Evolutionary conservation across 2,329 filamentous ascomycete species (phyloP).

Genomic region (Talaromyces albobiverticillius): DNA sequence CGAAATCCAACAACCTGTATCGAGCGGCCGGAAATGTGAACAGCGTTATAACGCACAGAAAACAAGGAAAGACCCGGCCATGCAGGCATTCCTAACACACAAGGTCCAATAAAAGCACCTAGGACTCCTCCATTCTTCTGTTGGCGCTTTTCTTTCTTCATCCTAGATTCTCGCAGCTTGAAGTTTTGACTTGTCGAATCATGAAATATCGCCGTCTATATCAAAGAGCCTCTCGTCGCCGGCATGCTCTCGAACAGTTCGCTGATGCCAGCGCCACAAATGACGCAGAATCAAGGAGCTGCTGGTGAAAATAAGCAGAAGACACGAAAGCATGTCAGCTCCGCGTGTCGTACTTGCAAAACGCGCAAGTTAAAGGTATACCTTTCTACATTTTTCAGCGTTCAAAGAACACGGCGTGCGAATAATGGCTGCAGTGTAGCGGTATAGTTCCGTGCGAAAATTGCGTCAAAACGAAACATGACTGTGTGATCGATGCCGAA

Average conservation of each 20-base stretch:
- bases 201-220: not conserved
- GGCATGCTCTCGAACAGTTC: conserved; percentile 4
- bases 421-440: conserved; percentile 10
- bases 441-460: conserved; percentile 9
- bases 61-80: not conserved
- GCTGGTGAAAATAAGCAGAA: conserved; percentile 5
- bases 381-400: not conserved
- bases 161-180: too few species aligned
- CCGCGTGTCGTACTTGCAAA: conserved; percentile 13
- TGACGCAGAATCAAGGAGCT: not conserved
- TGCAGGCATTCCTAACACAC: not conserved
- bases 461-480: conserved; percentile 9
- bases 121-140: not conserved
- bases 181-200: not conserved
- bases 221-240: not conserved
- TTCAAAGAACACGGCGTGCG: not conserved
- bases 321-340: conserved; percentile 12
- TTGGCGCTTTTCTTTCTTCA: not conserved
- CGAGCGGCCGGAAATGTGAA: too few species aligned
- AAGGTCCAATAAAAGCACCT: not conserved
- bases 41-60: not conserved
- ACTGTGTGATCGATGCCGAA: conserved; percentile 14
- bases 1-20: not conserved
- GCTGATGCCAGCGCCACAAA: not conserved
- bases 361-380: conserved; percentile 13